Evolutionary conservation across 495 filamentous ascomycete species (phyloP).

Genomic region (Stereocaulon alpinum): DNA sequence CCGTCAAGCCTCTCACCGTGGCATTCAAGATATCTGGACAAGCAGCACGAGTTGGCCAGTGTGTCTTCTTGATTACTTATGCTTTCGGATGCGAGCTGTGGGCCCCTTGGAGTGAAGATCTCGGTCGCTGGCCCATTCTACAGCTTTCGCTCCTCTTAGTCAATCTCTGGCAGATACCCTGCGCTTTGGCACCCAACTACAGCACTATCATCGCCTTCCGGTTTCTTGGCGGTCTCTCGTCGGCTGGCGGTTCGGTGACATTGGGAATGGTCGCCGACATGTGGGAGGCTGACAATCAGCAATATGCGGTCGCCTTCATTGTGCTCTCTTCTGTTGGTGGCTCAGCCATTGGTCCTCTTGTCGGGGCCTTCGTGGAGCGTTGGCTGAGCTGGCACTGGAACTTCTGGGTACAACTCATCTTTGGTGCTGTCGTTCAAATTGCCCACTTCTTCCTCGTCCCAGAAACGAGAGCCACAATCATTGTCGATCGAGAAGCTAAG

Average conservation of each 20-base stretch:
- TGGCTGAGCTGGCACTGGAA: conserved; percentile 43
- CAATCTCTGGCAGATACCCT: conserved; percentile 48
- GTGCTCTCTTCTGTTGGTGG: conserved; percentile 57
- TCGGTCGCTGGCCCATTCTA: conserved; percentile 49
- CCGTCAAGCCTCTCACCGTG: conserved; percentile 37
- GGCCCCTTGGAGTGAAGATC: conserved; percentile 57
- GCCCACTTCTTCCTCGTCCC: conserved; percentile 45
- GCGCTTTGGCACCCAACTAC: conserved; percentile 44
- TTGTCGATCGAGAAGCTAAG: conserved; percentile 52
- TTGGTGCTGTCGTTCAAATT: conserved; percentile 45
- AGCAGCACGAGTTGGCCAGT: conserved; percentile 42
- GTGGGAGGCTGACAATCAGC: conserved; percentile 49
- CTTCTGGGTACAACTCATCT: conserved; percentile 51
- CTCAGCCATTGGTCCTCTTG: conserved; percentile 49
- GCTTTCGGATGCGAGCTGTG: conserved; percentile 58
- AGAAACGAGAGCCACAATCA: conserved; percentile 46
- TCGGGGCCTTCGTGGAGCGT: conserved; percentile 48
- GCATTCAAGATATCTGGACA: conserved; percentile 39
- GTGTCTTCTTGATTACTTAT: conserved; percentile 51
- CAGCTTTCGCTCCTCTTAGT: conserved; percentile 47
- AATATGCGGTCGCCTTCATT: conserved; percentile 51
- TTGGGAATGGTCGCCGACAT: conserved; percentile 55
- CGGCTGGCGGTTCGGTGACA: conserved; percentile 54
- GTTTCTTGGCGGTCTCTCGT: conserved; percentile 47
- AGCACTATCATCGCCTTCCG: conserved; percentile 45